A percentile compares a stretch with the other conserved stretches of the same genome.
phyloP scores from a whole-genome alignment of 225 moss, liverwort and hornwort genomes.

The Pseudoscleropodium purum region DNA sequence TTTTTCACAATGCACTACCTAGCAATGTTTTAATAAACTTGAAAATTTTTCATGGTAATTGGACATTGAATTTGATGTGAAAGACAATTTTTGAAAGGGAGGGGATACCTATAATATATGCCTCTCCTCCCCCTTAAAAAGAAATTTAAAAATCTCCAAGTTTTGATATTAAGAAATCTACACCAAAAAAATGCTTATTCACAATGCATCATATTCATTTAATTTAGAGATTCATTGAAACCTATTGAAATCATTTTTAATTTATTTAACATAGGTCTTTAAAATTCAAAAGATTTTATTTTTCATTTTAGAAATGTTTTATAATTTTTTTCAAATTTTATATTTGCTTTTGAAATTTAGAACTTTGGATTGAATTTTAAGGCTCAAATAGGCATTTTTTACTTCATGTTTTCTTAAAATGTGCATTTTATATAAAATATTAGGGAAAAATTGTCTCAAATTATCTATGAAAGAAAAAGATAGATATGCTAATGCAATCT shows the following conservation, averaged over 20 bases:
- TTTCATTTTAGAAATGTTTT: too few relatives aligned
- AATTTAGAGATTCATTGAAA: not conserved
- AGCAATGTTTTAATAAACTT: not conserved
- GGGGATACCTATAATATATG: not conserved
- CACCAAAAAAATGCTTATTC: accelerated
- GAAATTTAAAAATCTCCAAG: not conserved
- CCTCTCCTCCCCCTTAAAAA: too few relatives aligned
- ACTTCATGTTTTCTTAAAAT: too few relatives aligned
- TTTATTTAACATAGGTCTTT: not conserved
- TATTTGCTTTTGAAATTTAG: too few relatives aligned
- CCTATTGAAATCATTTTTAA: not conserved
- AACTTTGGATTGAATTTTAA: too few relatives aligned
- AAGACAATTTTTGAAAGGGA: accelerated
- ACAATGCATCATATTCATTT: accelerated
- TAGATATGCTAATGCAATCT: not conserved
- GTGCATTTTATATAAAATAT: not conserved
- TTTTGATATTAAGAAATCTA: not conserved
- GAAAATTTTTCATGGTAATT: not conserved
- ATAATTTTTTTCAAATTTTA: too few relatives aligned
- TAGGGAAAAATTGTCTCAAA: accelerated
- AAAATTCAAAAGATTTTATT: not conserved
- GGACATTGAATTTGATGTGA: not conserved
- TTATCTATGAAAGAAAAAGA: not conserved
- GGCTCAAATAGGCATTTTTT: too few relatives aligned
- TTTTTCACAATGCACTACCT: not conserved